phyloP scores from a whole-genome alignment of 176 grass and related monocot genomes.

The Echinochloa phyllopogon region DNA sequence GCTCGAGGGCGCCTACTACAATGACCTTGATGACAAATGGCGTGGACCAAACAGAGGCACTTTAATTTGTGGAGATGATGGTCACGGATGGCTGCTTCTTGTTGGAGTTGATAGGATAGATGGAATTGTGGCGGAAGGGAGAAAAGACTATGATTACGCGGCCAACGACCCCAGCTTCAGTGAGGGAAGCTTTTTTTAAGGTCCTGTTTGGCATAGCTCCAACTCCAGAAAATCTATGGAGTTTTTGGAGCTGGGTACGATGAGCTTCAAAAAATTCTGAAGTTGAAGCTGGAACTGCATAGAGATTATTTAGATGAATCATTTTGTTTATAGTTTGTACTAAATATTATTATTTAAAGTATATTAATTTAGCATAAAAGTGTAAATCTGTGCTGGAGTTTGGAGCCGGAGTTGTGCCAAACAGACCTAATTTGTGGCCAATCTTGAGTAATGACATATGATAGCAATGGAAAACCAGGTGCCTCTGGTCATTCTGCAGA shows the following conservation, averaged over 20 bases:
- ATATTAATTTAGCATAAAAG: too few species aligned
- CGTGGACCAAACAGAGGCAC: background rate
- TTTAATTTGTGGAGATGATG: constrained; percentile 68
- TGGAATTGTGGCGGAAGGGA: accelerated
- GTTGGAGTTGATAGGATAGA: constrained; percentile 43
- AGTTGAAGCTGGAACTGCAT: too few species aligned
- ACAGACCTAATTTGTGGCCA: background rate
- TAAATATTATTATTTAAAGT: too few species aligned
- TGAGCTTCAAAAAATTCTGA: too few species aligned
- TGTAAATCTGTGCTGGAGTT: too few species aligned
- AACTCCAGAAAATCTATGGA: too few species aligned
- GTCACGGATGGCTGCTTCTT: constrained; percentile 59
- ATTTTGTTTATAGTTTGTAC: too few species aligned
- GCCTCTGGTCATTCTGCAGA: background rate
- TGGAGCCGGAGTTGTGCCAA: too few species aligned
- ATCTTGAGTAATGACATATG: background rate
- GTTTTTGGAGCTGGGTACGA: too few species aligned
- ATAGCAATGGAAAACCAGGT: background rate
- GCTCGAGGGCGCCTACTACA: constrained; percentile 34
- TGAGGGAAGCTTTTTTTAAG: background rate
- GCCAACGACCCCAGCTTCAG: background rate
- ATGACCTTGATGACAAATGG: constrained; percentile 42
- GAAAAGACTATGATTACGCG: background rate
- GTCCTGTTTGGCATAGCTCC: too few species aligned
- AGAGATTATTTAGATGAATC: too few species aligned